Base-by-base conservation (phyloP, 768 basidiomycete species). In the Tulasnella sp. region DNA sequence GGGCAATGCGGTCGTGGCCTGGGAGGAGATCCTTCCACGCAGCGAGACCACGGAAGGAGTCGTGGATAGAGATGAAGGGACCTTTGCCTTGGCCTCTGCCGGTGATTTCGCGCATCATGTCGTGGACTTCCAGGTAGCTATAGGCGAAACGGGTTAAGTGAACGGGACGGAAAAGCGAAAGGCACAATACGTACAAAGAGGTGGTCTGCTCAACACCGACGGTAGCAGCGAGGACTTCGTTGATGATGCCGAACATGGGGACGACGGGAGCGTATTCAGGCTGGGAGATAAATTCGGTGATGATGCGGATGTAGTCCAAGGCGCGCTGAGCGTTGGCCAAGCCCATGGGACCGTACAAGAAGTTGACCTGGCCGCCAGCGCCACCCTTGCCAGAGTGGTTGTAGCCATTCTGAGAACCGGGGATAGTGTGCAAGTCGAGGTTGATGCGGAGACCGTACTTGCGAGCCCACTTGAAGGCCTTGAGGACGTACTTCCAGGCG, bases 371-470 rank as follows among this genome's bases (percentile, higher is more conserved):
- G 32, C 96, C 97, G 26, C 92, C 57, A 6, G 11, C n/a, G n/a
- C 57, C 57, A 29, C 57, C 84, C 80, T 89, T 88, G 18, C 96
- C 96, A 29, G 94, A 95, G 85, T 99, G 97, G 83, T 98, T 99
- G 94, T 94, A 98, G 7, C 95, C 96, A 83, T 98, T 98, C 85
- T 96, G 94, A 61, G 82, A 82, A 32, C 86, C 86, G n/a, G 86
- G 86, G 1, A 86, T 82, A 40, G 84, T 81, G 80, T 85, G 85
- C 18, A 96, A 84, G 84, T 99, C 97, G 42, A 99, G 88, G 83
- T 96, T 94, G 82, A 99, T 94, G 73, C 97, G 91, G 72, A 99
- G 81, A 11, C 97, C 97, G 83, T 99, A 99, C 85, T 99, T 99
- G 78, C 97, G 89, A 9, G 94, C 94, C 97, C 97, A 99, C 79